Evolutionary conservation across 108 stramenopile genomes (phyloP).

Genomic region (Chaetoceros tenuissimus): DNA sequence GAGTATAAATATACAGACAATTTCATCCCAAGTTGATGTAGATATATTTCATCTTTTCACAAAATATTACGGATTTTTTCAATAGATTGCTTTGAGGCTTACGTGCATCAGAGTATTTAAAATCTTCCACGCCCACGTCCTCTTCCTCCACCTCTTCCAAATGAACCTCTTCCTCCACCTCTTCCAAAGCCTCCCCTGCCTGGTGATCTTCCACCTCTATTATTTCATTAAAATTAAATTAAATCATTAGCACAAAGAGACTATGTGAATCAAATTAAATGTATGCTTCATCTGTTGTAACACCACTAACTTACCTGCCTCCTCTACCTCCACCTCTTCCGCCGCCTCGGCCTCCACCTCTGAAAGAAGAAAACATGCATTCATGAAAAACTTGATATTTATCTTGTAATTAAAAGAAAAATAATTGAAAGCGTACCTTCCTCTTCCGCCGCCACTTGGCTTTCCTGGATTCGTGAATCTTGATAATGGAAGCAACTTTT

Average conservation of each 20-base stretch:
- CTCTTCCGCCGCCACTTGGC: slow-evolving; percentile 6
- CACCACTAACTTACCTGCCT: neutral
- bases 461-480: slow-evolving; percentile 85
- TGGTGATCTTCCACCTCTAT: neutral
- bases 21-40: too few species aligned
- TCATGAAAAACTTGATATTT: too few species aligned
- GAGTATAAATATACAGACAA: too few species aligned
- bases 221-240: neutral
- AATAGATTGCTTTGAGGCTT: too few species aligned
- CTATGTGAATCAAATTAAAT: neutral
- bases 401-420: too few species aligned
- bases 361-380: too few species aligned
- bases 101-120: too few species aligned
- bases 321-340: slow-evolving; percentile 6
- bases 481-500: slow-evolving; percentile 86
- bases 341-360: slow-evolving; percentile 6
- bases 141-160: slow-evolving; percentile 38
- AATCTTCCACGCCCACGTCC: slow-evolving; percentile 44
- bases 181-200: neutral
- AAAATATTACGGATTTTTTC: too few species aligned
- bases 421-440: too few species aligned
- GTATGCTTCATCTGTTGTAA: neutral
- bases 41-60: too few species aligned
- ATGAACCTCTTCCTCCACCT: slow-evolving; percentile 10
- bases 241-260: slow-evolving; percentile 9